Base-by-base conservation (phyloP, 1,284 basidiomycete species). In the Ceratobasidium sp. region DNA sequence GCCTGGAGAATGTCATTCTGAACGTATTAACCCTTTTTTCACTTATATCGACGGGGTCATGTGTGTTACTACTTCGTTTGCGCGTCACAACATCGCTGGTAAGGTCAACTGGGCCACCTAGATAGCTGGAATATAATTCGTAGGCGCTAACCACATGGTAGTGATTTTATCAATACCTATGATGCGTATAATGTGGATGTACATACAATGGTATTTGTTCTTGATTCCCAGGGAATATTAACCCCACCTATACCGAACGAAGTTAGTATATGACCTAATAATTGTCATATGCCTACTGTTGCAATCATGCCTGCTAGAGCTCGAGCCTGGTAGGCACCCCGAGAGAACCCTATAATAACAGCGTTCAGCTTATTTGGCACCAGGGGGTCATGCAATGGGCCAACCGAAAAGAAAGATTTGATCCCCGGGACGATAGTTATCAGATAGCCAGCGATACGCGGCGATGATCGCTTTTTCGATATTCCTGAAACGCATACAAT, bases 321-420 rank as follows among this genome's bases (percentile, higher is more conserved):
- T 3, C 87, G 85, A 12, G 84, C 87, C 82, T 88, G 87, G 79
- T 87, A 88, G 35, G 87, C 87, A 20, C 87, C 87, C 38, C 87
- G 83, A 66, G 87, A 87, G 78, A 88, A 88, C 14, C 87, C 87
- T 87, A 8, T 8, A 38, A 38, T 38, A 38, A n/a, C n/a, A n/a
- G n/a, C n/a, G n/a, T n/a, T n/a, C n/a, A n/a, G n/a, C n/a, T n/a
- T n/a, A n/a, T n/a, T n/a, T n/a, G n/a, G n/a, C n/a, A n/a, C n/a
- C n/a, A n/a, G n/a, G n/a, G n/a, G n/a, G n/a, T n/a, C n/a, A n/a
- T n/a, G n/a, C n/a, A n/a, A n/a, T n/a, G n/a, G n/a, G n/a, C n/a
- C n/a, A n/a, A n/a, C 78, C 78, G 60, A 79, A 78, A 3, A 79
- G 76, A 77, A 41, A 78, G 20, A 79, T 77, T 20, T 70, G 44